phyloP scores from a whole-genome alignment of 108 stramenopile genomes.

The Skeletonema menzelii region DNA sequence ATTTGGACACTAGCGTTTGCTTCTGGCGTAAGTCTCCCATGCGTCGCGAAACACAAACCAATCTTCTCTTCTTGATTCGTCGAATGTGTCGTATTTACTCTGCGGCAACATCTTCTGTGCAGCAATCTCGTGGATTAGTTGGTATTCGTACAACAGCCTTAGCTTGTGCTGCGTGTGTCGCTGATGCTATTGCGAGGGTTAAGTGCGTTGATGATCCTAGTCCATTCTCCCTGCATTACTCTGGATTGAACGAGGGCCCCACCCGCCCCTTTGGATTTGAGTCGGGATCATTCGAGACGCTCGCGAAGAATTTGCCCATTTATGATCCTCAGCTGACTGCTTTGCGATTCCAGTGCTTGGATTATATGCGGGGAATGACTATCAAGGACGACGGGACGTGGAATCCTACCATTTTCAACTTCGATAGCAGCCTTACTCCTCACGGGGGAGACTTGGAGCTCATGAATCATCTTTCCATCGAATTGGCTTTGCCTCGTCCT shows the following conservation, averaged over 20 bases:
- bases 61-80: conserved; percentile 86
- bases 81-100: conserved; percentile 88
- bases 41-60: conserved; percentile 91
- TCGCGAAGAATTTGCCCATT: conserved; percentile 93
- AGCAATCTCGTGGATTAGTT: conserved; percentile 94
- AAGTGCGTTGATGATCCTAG: conserved; percentile 94
- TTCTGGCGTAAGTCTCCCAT: conserved; percentile 93
- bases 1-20: conserved; percentile 83
- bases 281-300: conserved; percentile 92
- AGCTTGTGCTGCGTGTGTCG: conserved; percentile 93
- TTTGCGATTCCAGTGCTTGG: conserved; percentile 90
- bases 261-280: conserved; percentile 95
- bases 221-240: conserved; percentile 94
- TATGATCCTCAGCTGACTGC: conserved; percentile 87
- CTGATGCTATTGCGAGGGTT: conserved; percentile 95
- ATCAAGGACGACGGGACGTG: conserved; percentile 68
- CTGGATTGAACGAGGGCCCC: conserved; percentile 93
- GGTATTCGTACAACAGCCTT: conserved; percentile 96
- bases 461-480: conserved; percentile 81
- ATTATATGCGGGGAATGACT: conserved; percentile 89
- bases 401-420: conserved; percentile 88
- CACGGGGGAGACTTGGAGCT: conserved; percentile 80
- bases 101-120: conserved; percentile 90
- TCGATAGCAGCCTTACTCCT: conserved; percentile 73
- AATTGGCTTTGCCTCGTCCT: conserved; percentile 79